Evolutionary conservation across 2,329 filamentous ascomycete species (phyloP).

Genomic region (Epichloe brachyelytri): DNA sequence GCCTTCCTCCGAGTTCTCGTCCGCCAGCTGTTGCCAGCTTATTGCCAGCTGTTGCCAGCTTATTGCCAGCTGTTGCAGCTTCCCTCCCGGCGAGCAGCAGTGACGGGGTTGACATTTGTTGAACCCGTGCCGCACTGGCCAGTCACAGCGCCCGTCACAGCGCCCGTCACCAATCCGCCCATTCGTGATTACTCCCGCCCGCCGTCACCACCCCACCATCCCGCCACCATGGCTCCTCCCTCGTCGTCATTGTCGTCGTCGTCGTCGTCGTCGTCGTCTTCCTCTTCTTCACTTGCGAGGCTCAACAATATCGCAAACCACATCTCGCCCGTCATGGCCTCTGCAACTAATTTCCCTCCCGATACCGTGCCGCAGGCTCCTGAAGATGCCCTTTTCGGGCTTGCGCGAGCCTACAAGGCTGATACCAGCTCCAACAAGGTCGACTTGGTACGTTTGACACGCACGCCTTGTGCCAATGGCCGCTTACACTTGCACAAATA

Average conservation of each 20-base stretch:
- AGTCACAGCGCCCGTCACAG: background rate
- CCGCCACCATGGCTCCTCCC: slow-evolving; percentile 11
- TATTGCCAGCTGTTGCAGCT: background rate
- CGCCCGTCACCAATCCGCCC: background rate
- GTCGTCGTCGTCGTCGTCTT: slow-evolving; percentile 17
- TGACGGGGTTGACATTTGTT: background rate
- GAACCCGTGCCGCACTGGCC: background rate
- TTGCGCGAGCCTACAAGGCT: slow-evolving; percentile 77
- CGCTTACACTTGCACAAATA: slow-evolving; percentile 13
- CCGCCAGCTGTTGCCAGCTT: background rate
- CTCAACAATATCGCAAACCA: slow-evolving; percentile 54
- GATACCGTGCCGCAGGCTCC: slow-evolving; percentile 77
- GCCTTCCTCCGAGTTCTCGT: background rate
- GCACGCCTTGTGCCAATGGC: background rate
- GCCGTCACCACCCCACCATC: background rate
- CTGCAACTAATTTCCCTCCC: slow-evolving; percentile 56
- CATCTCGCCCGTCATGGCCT: slow-evolving; percentile 46
- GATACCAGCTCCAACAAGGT: slow-evolving; percentile 73
- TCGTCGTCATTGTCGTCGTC: slow-evolving; percentile 11
- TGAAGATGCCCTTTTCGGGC: slow-evolving; percentile 86
- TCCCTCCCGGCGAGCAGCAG: background rate
- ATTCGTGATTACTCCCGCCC: slow-evolving; percentile 1
- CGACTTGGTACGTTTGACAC: slow-evolving; percentile 55
- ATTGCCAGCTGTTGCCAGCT: background rate
- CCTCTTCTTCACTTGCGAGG: slow-evolving; percentile 37